A percentile compares a stretch with the other conserved stretches of the same genome.
Evolutionary conservation across 2,329 filamentous ascomycete genomes (phyloP).

Genomic region (Trichoderma sp.): DNA sequence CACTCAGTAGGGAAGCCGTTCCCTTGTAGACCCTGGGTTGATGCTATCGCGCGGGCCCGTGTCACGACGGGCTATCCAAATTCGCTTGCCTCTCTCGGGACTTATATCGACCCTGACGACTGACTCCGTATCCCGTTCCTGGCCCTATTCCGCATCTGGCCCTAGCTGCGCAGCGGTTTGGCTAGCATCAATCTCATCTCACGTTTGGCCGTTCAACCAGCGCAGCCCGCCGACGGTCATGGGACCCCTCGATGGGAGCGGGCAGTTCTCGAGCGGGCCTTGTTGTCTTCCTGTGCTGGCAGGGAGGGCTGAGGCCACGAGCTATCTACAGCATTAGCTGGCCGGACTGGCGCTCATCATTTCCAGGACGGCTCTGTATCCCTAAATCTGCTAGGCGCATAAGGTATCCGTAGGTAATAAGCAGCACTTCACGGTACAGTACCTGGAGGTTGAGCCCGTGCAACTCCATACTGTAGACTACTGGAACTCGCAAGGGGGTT

Average conservation of each 20-base stretch:
- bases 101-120: conserved; percentile 13
- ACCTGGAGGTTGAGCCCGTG: background rate
- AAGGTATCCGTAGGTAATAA: no score
- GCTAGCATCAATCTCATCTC: conserved; percentile 9
- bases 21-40: background rate
- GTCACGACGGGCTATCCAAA: background rate
- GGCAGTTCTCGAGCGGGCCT: conserved; percentile 6
- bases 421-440: background rate
- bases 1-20: no score
- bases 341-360: conserved; percentile 4
- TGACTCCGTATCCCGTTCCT: conserved; percentile 18
- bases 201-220: background rate
- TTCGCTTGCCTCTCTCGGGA: conserved; percentile 5
- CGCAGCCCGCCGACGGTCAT: background rate
- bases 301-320: conserved; percentile 11
- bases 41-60: background rate
- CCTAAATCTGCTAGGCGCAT: background rate
- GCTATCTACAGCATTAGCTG: background rate
- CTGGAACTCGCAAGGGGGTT: conserved; percentile 6
- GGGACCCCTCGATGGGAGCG: conserved; percentile 20
- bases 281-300: background rate
- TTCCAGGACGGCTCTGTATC: background rate
- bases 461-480: background rate
- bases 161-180: background rate
- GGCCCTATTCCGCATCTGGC: conserved; percentile 15